A percentile compares a stretch with the other conserved stretches of the same genome.
phyloP scores from a whole-genome alignment of 2,329 filamentous ascomycete species.

The Calonectria montana region DNA sequence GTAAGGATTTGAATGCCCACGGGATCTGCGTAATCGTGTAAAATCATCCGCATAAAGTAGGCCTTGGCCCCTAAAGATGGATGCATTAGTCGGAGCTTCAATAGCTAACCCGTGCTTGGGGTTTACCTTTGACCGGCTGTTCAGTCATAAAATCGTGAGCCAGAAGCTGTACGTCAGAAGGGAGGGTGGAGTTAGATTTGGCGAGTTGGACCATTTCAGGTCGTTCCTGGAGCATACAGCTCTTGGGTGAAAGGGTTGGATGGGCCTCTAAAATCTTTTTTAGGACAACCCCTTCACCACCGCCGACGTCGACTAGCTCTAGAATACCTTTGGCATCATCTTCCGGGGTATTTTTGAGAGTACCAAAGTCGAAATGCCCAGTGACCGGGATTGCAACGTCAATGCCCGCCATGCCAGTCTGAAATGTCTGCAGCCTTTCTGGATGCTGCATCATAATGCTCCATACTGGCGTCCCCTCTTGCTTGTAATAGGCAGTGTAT shows the following conservation, averaged over 20 bases:
- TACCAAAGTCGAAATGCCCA: constrained; percentile 47
- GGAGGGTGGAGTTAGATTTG: constrained; percentile 30
- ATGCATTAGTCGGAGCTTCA: not conserved
- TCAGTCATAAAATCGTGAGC: constrained; percentile 46
- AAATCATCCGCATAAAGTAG: constrained; percentile 50
- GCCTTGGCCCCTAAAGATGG: constrained; percentile 44
- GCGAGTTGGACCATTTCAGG: constrained; percentile 43
- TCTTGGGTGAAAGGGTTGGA: constrained; percentile 35
- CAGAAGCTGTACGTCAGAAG: constrained; percentile 32
- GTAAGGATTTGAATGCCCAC: constrained; percentile 44
- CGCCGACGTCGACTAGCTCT: constrained; percentile 47
- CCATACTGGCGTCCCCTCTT: constrained; percentile 49
- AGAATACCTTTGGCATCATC: constrained; percentile 32
- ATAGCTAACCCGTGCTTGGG: too few species aligned
- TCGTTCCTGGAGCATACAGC: constrained; percentile 42
- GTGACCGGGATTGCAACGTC: constrained; percentile 47
- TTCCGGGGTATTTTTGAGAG: constrained; percentile 35
- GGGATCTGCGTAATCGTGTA: constrained; percentile 47
- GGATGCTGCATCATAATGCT: constrained; percentile 47
- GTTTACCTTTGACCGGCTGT: constrained; percentile 45
- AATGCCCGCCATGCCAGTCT: constrained; percentile 47
- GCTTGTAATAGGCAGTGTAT: constrained; percentile 45
- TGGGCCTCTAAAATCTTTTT: constrained; percentile 47
- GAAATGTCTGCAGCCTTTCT: constrained; percentile 43
- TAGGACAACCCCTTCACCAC: constrained; percentile 44